A percentile compares a stretch with the other conserved stretches of the same genome.
Conservation (phyloP, 2,329 filamentous ascomycete genomes). For the Hymenotorrendiella dingleyae region DNA sequence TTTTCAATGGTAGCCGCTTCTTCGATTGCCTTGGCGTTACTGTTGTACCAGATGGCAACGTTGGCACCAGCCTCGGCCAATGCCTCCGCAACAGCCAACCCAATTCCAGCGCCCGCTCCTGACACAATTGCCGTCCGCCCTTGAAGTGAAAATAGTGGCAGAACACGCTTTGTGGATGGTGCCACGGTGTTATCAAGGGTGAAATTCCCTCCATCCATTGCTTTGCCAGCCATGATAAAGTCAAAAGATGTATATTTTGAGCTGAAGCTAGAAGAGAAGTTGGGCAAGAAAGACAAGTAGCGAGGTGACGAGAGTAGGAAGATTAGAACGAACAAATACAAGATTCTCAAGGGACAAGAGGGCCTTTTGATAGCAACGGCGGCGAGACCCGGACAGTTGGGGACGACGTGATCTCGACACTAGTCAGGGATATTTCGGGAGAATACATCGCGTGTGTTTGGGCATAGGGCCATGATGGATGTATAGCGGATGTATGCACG, state of each 20-base stretch:
- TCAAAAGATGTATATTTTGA: neutral
- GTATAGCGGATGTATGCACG: no score
- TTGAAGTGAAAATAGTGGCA: constrained; percentile 55
- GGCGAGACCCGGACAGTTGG: neutral
- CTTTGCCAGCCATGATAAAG: constrained; percentile 14
- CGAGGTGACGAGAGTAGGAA: no score
- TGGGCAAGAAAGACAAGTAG: no score
- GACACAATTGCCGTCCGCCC: constrained; percentile 50
- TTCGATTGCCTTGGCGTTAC: constrained; percentile 57
- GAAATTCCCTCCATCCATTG: constrained; percentile 41
- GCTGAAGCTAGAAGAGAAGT: no score
- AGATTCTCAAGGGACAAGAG: constrained; percentile 1
- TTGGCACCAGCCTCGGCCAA: constrained; percentile 40
- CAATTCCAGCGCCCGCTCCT: constrained; percentile 40
- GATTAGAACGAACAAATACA: no score
- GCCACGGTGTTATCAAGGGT: constrained; percentile 49
- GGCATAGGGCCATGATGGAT: no score
- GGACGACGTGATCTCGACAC: no score
- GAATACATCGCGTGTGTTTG: no score
- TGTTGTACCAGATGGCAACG: constrained; percentile 51
- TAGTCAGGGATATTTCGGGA: no score
- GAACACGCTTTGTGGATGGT: constrained; percentile 41
- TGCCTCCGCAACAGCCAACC: constrained; percentile 38
- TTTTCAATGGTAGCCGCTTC: constrained; percentile 58
- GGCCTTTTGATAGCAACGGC: neutral